Conservation (phyloP, 768 basidiomycete species). For the Pisolithus microcarpus region DNA sequence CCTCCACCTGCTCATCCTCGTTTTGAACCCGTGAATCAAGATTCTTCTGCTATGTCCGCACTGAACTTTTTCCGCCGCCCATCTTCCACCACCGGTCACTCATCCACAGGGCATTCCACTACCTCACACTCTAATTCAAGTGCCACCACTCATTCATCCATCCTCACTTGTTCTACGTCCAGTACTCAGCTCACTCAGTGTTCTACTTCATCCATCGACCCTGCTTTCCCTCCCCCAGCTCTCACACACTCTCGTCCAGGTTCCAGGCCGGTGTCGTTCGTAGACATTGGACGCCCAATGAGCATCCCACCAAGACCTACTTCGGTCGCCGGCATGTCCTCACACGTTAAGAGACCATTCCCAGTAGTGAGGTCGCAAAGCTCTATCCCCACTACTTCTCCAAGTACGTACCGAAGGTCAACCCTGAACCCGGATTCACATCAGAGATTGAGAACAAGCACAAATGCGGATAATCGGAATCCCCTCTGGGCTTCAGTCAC, state of each 20-base stretch:
- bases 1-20: background rate
- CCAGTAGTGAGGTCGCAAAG: background rate
- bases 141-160: background rate
- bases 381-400: background rate
- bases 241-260: conserved; percentile 7
- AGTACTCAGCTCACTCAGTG: background rate
- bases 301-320: too few relatives aligned
- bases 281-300: background rate
- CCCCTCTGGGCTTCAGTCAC: background rate
- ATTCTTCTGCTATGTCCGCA: conserved; percentile 4
- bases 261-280: background rate
- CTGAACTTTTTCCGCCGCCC: conserved; percentile 7
- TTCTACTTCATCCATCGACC: background rate
- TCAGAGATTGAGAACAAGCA: background rate
- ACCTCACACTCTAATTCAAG: background rate
- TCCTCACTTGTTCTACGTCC: background rate
- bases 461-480: background rate
- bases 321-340: conserved; percentile 2
- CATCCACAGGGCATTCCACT: conserved; percentile 1
- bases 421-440: background rate
- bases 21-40: conserved; percentile 7
- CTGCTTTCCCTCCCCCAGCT: conserved; percentile 15
- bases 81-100: background rate
- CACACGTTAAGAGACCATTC: background rate
- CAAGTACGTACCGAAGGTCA: background rate